Base-by-base conservation (phyloP, 768 basidiomycete species). In the Cystobasidium onofrii region DNA sequence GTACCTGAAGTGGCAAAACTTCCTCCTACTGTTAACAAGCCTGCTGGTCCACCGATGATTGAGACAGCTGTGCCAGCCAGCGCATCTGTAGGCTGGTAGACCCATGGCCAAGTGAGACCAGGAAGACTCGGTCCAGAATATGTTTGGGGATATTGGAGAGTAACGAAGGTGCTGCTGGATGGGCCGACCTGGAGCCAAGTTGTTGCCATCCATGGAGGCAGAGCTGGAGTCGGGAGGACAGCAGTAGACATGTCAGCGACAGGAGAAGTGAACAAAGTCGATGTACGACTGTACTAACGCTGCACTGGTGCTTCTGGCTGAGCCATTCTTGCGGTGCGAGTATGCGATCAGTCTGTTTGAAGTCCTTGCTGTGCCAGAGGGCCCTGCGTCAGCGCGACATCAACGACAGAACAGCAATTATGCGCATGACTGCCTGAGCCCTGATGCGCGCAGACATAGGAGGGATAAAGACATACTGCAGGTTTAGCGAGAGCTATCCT, bases 41-140 rank as follows among this genome's bases (percentile, higher is more conserved):
- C 39, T 29, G 29, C 65, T 67, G 65, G 9, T 7, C 65, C 65
- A 3, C 50, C 65, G 31, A 67, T 36, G 27, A 67, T 50, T 27
- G 65, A 67, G 43, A 67, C 65, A 39, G 52, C 43, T 10, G 65
- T 67, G 29, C 65, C 65, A 1, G 9, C 65, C 12, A 15, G 25
- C 25, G 65, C 29, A 36, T 67, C 44, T 12, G 43, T 50, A 27
- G 43, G 43, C 17, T 15, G 31, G 27, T 27, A n/a, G 23, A 54
- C 50, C 65, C 65, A 67, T 29, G 65, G 65, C 65, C 65, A 67
- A 27, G 41, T 54, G 17, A 67, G 25, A 31, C 65, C 65, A 23
- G 41, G 29, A 7, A 41, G 27, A 17, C 29, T 44, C 43, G 39
- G 27, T 23, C 65, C 65, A 39, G 65, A 46, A 44, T 67, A 67